Evolutionary conservation across 2,329 filamentous ascomycete species (phyloP).

Genomic region (Blumeriella jaapii): DNA sequence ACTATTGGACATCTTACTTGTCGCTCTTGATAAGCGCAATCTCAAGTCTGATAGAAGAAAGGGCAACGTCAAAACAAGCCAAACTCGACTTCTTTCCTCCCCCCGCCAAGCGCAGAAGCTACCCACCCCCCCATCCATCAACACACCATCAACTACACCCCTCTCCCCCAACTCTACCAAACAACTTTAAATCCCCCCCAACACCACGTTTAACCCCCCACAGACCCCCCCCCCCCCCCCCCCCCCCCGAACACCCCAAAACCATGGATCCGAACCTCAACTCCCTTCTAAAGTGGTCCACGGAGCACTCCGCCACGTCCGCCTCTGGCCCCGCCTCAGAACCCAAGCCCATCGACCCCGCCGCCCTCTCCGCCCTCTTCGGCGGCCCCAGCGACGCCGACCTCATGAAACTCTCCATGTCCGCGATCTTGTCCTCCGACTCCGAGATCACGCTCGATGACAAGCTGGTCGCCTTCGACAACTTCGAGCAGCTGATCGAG

Average conservation of each 20-base stretch:
- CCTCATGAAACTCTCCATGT: constrained; percentile 79
- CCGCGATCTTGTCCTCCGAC: constrained; percentile 52
- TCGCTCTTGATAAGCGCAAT: too few species aligned
- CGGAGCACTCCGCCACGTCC: constrained; percentile 45
- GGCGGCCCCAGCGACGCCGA: constrained; percentile 85
- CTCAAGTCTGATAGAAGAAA: too few species aligned
- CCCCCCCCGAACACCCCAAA: too few species aligned
- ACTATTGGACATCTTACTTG: too few species aligned
- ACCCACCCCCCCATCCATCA: too few species aligned
- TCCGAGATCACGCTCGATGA: constrained; percentile 58
- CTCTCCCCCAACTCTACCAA: too few species aligned
- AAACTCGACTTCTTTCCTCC: too few species aligned
- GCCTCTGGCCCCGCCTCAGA: constrained; percentile 14
- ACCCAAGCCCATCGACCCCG: constrained; percentile 41
- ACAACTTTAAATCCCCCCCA: constrained; percentile 2
- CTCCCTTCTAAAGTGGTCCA: constrained; percentile 30
- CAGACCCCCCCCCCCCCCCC: too few species aligned
- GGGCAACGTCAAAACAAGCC: too few species aligned
- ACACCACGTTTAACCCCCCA: constrained; percentile 5
- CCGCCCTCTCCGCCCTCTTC: constrained; percentile 62
- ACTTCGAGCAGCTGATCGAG: constrained; percentile 88
- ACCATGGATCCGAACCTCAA: constrained; percentile 26
- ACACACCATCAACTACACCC: too few species aligned
- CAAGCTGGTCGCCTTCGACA: constrained; percentile 80
- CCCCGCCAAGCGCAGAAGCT: too few species aligned